These are phyloP conservation scores for Singerocomus inundabilis DNA, from an alignment of 1,284 basidiomycete species.

Conservation along the genomic window DNA sequence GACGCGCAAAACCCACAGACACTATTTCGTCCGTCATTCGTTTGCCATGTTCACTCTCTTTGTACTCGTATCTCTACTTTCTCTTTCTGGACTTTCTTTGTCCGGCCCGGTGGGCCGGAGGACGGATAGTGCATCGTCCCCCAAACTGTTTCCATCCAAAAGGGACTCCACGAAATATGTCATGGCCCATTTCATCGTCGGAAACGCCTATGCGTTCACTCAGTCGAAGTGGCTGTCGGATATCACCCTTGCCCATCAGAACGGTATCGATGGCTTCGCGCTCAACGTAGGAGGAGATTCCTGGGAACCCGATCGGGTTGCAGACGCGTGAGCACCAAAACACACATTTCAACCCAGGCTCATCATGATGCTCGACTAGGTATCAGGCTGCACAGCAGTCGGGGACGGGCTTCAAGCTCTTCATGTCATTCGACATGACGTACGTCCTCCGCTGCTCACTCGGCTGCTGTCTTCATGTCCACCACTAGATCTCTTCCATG, in stretches of 20 bases:
- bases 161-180: slow-evolving; percentile 48
- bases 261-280: slow-evolving; percentile 67
- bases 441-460: slow-evolving; percentile 32
- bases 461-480: slow-evolving; percentile 2
- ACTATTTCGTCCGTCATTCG: slow-evolving; percentile 17
- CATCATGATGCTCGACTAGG: slow-evolving; percentile 10
- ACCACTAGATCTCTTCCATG: slow-evolving; percentile 55
- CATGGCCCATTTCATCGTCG: slow-evolving; percentile 67
- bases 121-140: neutral
- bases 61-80: slow-evolving; percentile 15
- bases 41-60: slow-evolving; percentile 16
- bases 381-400: slow-evolving; percentile 56
- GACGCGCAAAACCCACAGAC: slow-evolving; percentile 13
- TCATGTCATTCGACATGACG: slow-evolving; percentile 81
- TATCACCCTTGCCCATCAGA: slow-evolving; percentile 54
- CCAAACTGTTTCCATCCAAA: slow-evolving; percentile 4
- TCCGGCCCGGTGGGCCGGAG: slow-evolving; percentile 18
- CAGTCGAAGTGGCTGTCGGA: slow-evolving; percentile 55
- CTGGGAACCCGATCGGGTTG: slow-evolving; percentile 64
- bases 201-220: slow-evolving; percentile 65
- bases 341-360: slow-evolving; percentile 1
- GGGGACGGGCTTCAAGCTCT: slow-evolving; percentile 68
- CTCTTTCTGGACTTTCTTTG: slow-evolving; percentile 4
- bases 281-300: slow-evolving; percentile 64
- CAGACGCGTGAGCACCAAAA: slow-evolving; percentile 55